phyloP scores from a whole-genome alignment of 176 grass and related monocot genomes.

The Pontederia crassipes region DNA sequence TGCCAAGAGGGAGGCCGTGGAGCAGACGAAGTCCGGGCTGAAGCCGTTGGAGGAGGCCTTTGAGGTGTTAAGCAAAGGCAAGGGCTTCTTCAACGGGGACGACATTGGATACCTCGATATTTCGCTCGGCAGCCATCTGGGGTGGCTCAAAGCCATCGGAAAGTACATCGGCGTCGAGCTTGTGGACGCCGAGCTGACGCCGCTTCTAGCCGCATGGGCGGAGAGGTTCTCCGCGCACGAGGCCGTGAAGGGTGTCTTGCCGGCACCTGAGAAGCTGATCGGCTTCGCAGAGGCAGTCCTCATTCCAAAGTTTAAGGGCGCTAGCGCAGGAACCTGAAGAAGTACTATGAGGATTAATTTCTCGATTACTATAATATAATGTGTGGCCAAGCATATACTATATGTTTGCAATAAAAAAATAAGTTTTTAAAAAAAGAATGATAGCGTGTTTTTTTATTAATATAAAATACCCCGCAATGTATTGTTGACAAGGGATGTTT shows the following conservation, averaged over 20 bases:
- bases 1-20: background rate
- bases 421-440: too few relatives aligned
- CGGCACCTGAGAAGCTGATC: background rate
- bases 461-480: too few relatives aligned
- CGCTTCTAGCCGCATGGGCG: background rate
- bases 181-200: background rate
- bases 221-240: background rate
- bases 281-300: background rate
- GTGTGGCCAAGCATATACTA: too few relatives aligned
- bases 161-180: background rate
- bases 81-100: conserved; percentile 5
- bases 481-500: too few relatives aligned
- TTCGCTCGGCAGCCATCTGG: background rate
- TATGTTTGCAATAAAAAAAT: too few relatives aligned
- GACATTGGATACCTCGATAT: background rate
- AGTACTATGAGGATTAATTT: too few relatives aligned
- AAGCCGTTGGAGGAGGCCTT: background rate
- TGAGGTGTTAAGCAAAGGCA: background rate
- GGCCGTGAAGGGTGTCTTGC: background rate
- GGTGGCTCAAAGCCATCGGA: background rate
- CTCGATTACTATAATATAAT: too few relatives aligned
- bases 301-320: background rate
- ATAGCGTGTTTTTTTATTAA: too few relatives aligned
- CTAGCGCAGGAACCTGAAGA: too few relatives aligned
- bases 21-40: background rate